A percentile compares a stretch with the other conserved stretches of the same genome.
These are phyloP conservation scores for Lanmaoa pseudosensibilis DNA, from an alignment of 768 basidiomycete genomes.

Conservation along the genomic window DNA sequence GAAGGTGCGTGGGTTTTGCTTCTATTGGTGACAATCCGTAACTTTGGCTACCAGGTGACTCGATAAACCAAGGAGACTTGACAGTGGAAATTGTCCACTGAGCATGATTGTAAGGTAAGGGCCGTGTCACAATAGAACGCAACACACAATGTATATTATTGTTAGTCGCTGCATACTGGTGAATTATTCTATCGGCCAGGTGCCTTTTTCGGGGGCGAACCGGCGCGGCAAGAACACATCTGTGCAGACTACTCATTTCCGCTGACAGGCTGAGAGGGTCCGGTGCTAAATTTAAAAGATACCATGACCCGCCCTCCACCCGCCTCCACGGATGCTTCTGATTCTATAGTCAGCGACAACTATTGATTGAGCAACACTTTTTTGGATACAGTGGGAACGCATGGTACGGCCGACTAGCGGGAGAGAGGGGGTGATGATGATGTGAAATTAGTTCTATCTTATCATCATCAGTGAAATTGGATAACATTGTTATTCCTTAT, in stretches of 20 bases:
- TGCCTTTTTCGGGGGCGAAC: not conserved
- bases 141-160: conserved; percentile 17
- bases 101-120: conserved; percentile 14
- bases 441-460: conserved; percentile 6
- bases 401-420: not conserved
- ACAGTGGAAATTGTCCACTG: conserved; percentile 84
- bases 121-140: conserved; percentile 18
- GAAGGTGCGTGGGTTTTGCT: conserved; percentile 55
- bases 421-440: not conserved
- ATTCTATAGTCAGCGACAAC: conserved; percentile 3
- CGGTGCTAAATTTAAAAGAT: conserved; percentile 6
- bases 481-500: conserved; percentile 19
- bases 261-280: conserved; percentile 6
- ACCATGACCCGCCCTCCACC: conserved; percentile 11
- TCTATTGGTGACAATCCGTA: not conserved
- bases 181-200: conserved; percentile 4
- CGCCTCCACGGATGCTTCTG: conserved; percentile 2
- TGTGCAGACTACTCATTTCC: conserved; percentile 15
- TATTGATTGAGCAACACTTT: conserved; percentile 6
- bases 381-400: conserved; percentile 23
- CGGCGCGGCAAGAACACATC: not conserved
- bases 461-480: conserved; percentile 25
- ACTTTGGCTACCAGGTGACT: conserved; percentile 62
- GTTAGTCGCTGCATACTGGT: conserved; percentile 9
- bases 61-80: conserved; percentile 92